A percentile compares a stretch with the other conserved stretches of the same genome.
phyloP scores from a whole-genome alignment of 495 filamentous ascomycete species.

The Annulohypoxylon maeteangense region DNA sequence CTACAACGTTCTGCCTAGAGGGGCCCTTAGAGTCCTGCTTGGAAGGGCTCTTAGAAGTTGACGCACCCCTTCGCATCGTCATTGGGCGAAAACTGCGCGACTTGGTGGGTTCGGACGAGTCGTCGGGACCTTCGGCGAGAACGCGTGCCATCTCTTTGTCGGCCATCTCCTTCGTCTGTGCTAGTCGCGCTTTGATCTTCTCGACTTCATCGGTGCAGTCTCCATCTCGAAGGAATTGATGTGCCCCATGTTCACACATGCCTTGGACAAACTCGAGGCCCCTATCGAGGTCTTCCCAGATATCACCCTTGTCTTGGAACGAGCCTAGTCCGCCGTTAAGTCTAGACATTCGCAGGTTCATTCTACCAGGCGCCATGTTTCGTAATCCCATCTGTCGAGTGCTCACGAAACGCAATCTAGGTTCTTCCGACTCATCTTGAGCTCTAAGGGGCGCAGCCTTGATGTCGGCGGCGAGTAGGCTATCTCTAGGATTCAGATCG shows the following conservation, averaged over 20 bases:
- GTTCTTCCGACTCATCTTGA: slow-evolving; percentile 36
- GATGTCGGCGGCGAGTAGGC: slow-evolving; percentile 26
- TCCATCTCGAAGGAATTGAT: slow-evolving; percentile 85
- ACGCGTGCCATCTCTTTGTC: slow-evolving; percentile 67
- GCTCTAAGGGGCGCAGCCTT: slow-evolving; percentile 2
- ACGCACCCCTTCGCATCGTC: slow-evolving; percentile 47
- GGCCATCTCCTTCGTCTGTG: slow-evolving; percentile 68
- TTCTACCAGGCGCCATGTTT: slow-evolving; percentile 12
- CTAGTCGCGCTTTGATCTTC: slow-evolving; percentile 68
- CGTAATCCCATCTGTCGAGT: slow-evolving; percentile 46
- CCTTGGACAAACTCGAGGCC: slow-evolving; percentile 80
- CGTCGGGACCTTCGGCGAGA: slow-evolving; percentile 50
- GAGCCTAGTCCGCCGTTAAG: slow-evolving; percentile 40
- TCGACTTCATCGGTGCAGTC: slow-evolving; percentile 79
- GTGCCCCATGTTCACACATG: slow-evolving; percentile 84
- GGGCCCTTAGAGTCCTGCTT: slow-evolving; percentile 42
- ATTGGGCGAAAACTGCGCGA: slow-evolving; percentile 48
- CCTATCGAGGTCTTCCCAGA: slow-evolving; percentile 79
- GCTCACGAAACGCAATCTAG: slow-evolving; percentile 47
- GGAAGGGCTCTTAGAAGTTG: slow-evolving; percentile 39
- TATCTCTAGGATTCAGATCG: slow-evolving; percentile 44
- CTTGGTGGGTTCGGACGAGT: slow-evolving; percentile 38
- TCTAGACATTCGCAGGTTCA: slow-evolving; percentile 34
- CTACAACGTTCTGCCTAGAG: slow-evolving; percentile 38
- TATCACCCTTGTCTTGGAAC: slow-evolving; percentile 53